phyloP scores from a whole-genome alignment of 2,329 filamentous ascomycete genomes.

The Cladophialophora chaetospira region DNA sequence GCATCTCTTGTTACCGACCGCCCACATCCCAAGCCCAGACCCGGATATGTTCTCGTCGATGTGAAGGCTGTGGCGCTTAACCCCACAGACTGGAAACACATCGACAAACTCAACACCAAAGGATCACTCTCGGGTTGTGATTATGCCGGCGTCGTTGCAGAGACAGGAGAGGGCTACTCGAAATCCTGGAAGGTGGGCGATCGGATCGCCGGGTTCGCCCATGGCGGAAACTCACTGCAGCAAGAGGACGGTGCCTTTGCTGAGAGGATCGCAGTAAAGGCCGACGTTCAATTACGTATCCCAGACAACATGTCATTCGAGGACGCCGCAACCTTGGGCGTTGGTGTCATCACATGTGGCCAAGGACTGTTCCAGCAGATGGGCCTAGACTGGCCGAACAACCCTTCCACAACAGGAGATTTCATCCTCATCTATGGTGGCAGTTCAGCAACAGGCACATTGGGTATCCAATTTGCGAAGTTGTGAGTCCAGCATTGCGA shows the following conservation, averaged over 20 bases:
- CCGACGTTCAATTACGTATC: constrained; percentile 37
- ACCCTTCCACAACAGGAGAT: constrained; percentile 34
- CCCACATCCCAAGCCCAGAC: constrained; percentile 47
- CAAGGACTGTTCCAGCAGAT: constrained; percentile 45
- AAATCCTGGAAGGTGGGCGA: constrained; percentile 47
- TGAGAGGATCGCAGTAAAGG: constrained; percentile 39
- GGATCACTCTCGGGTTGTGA: constrained; percentile 45
- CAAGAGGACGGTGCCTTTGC: constrained; percentile 41
- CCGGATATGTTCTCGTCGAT: constrained; percentile 56
- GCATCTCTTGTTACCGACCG: constrained; percentile 37
- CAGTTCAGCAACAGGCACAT: constrained; percentile 41
- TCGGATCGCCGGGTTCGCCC: constrained; percentile 41
- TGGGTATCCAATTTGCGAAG: constrained; percentile 47
- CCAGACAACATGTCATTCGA: constrained; percentile 38
- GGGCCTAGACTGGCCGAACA: constrained; percentile 29
- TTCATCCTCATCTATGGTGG: constrained; percentile 45
- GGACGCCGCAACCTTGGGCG: constrained; percentile 38
- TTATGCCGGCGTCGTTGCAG: constrained; percentile 39
- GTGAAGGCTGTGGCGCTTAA: constrained; percentile 56
- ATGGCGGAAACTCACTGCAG: constrained; percentile 38
- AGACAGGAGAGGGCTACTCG: constrained; percentile 28
- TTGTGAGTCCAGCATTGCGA: constrained; percentile 32
- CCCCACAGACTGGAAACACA: constrained; percentile 60
- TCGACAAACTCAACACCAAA: constrained; percentile 38
- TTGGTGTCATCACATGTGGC: constrained; percentile 41